Evolutionary conservation across 163 green algal species (phyloP).

Genomic region (Chlamydomonas reinhardtii): DNA sequence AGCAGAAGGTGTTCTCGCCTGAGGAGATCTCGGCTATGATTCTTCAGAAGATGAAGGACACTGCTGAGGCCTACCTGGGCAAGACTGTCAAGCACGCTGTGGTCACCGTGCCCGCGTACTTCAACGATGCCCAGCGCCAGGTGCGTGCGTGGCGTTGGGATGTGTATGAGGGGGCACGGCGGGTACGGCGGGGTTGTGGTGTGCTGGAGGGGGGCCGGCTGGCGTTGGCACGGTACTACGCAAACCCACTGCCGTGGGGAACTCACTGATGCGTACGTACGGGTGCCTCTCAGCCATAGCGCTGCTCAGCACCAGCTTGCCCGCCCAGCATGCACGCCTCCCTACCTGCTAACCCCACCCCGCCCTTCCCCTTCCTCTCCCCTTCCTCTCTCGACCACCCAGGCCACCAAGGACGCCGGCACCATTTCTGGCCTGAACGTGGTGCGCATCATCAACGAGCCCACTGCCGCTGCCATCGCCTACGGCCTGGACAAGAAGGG

Average conservation of each 20-base stretch:
- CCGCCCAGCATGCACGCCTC: too few relatives aligned
- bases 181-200: too few relatives aligned
- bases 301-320: too few relatives aligned
- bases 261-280: too few relatives aligned
- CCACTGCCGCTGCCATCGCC: constrained; percentile 97
- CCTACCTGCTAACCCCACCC: too few relatives aligned
- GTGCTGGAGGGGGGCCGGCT: too few relatives aligned
- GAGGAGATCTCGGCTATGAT: constrained; percentile 99
- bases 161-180: too few relatives aligned
- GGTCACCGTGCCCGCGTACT: constrained; percentile 99
- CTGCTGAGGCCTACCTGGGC: constrained; percentile 92
- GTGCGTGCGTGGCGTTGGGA: too few relatives aligned
- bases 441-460: constrained; percentile 99
- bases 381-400: neutral
- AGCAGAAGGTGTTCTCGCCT: constrained; percentile 88
- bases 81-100: constrained; percentile 97
- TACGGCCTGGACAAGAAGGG: constrained; percentile 99
- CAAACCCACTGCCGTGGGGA: too few relatives aligned
- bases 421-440: constrained; percentile 96
- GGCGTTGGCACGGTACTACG: too few relatives aligned
- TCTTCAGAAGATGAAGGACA: constrained; percentile 95
- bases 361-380: neutral
- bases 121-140: constrained; percentile 99
- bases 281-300: neutral
- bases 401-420: constrained; percentile 93